phyloP scores from a whole-genome alignment of 495 filamentous ascomycete species.

The Penicillium paxilli region DNA sequence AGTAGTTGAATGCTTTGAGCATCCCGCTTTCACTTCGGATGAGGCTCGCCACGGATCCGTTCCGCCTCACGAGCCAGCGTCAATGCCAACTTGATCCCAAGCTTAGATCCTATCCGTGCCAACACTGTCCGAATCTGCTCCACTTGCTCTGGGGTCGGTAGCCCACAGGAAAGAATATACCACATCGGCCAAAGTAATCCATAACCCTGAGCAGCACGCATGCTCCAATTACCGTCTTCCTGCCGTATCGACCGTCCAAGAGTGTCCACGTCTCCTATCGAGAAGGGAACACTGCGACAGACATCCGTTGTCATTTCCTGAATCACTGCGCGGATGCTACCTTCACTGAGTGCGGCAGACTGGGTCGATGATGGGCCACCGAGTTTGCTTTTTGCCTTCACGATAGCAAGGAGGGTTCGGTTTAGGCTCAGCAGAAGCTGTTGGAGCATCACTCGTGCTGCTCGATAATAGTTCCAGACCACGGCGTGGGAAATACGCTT shows the following conservation, averaged over 20 bases:
- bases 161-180: constrained; percentile 38
- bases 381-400: neutral
- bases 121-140: constrained; percentile 32
- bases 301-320: constrained; percentile 41
- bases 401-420: constrained; percentile 18
- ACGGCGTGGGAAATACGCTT: constrained; percentile 27
- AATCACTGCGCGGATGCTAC: constrained; percentile 16
- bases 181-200: constrained; percentile 46
- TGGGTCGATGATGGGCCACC: neutral
- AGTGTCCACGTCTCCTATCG: constrained; percentile 37
- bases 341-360: constrained; percentile 11
- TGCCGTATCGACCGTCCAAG: constrained; percentile 28
- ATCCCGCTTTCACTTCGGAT: no score
- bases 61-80: constrained; percentile 33
- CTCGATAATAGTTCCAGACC: constrained; percentile 45
- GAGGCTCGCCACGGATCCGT: constrained; percentile 1
- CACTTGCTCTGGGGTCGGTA: constrained; percentile 34
- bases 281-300: constrained; percentile 44
- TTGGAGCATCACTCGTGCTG: constrained; percentile 39
- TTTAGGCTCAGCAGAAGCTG: constrained; percentile 31
- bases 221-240: constrained; percentile 8
- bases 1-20: no score
- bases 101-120: constrained; percentile 27
- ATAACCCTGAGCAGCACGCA: constrained; percentile 37
- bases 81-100: constrained; percentile 42